Evolutionary conservation across 2,329 filamentous ascomycete species (phyloP).

Genomic region (Cordyceps farinosa): DNA sequence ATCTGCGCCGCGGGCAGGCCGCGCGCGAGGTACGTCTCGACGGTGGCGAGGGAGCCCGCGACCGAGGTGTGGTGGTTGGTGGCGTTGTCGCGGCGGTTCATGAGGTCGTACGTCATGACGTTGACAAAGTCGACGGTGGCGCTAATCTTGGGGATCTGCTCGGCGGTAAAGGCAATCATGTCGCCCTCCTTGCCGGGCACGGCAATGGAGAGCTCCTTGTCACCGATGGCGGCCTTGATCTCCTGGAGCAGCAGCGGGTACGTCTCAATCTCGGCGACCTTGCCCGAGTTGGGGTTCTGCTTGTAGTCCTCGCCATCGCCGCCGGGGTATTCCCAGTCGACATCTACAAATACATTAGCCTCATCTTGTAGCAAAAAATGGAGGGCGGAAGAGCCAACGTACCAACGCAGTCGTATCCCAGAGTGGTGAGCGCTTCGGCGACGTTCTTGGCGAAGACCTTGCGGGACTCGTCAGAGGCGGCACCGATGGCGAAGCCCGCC

Average conservation of each 20-base stretch:
- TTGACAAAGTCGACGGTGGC: constrained; percentile 63
- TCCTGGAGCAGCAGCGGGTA: constrained; percentile 59
- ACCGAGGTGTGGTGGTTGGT: constrained; percentile 65
- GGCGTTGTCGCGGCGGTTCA: constrained; percentile 65
- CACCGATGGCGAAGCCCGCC: constrained; percentile 49
- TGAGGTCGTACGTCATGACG: constrained; percentile 69
- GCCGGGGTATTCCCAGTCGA: constrained; percentile 63
- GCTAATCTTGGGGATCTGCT: constrained; percentile 57
- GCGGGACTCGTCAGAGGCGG: constrained; percentile 45
- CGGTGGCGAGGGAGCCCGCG: constrained; percentile 46
- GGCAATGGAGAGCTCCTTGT: constrained; percentile 63
- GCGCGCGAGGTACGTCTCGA: constrained; percentile 57
- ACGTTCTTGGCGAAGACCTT: constrained; percentile 56
- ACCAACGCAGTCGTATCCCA: constrained; percentile 59
- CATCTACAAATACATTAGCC: constrained; percentile 38
- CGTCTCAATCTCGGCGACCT: constrained; percentile 56
- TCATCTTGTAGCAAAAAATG: constrained; percentile 5
- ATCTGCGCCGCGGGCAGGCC: constrained; percentile 54
- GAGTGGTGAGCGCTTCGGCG: constrained; percentile 47
- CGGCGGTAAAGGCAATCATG: constrained; percentile 63
- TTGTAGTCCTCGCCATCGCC: constrained; percentile 71
- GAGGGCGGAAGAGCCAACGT: constrained; percentile 22
- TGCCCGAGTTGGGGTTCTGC: constrained; percentile 53
- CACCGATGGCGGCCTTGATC: constrained; percentile 55
- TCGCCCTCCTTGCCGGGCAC: constrained; percentile 60